Evolutionary conservation across 2,329 filamentous ascomycete species (phyloP), one percentile per base, ranked within the genome.

Genomic region (Botrytis pseudocinerea): DNA sequence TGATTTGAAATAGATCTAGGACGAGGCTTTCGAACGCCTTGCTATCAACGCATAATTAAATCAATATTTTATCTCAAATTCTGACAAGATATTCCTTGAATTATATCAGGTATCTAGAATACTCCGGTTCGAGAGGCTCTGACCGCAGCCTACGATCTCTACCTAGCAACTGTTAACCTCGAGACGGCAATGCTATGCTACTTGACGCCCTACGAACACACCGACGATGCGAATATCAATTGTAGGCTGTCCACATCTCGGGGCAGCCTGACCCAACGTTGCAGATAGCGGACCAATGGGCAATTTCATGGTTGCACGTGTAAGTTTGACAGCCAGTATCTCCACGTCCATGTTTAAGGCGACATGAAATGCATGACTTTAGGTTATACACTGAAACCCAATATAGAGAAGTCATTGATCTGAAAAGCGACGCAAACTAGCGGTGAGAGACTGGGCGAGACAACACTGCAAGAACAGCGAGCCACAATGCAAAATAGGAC

Each of bases 371-470:
- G 48, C 48, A 68, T 68, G 35, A 42, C 20, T 68, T n/a, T 20
- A 28, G 10, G 46, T 40, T 54, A 35, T n/a, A 40, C 14, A 28
- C 8, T 9, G 22, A 51, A 9, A 54, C 46, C 22, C 28, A 66
- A 2, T 18, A 57, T 10, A 4, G n/a, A 16, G 35, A 57, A 42
- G 18, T 20, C 10, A 68, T n/a, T 57, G 48, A 48, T 42, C 2
- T 68, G 35, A 38, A 68, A 16, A 38, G 25, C 35, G 38, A 14
- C 32, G 28, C 20, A 20, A 25, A 40, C 32, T 57, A 57, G 65
- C 48, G 65, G 35, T 68, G 38, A 63, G 65, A 28, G 65, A 20
- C 48, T 68, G 38, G 48, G 35, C 25, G n/a, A 42, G 35, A 57
- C 48, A n/a, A 68, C 1, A 32, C 12, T 20, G 16, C n/a, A n/a